Base-by-base conservation (phyloP, 2,329 filamentous ascomycete genomes). In the Fusarium aywerte region DNA sequence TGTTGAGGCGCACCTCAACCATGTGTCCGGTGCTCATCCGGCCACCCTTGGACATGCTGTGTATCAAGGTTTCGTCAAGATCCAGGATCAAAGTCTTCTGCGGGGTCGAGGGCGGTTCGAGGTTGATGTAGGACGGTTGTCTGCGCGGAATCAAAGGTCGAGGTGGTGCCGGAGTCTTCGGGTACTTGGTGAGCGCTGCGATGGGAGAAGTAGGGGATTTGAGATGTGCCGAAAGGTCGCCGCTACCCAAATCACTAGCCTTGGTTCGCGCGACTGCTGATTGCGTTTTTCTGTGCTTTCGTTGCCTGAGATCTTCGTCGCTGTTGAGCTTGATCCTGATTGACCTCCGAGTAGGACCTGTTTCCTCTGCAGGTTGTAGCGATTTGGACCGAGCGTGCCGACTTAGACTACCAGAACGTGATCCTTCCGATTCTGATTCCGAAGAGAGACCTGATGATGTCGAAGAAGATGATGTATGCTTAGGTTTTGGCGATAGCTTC, bases 21-120 rank as follows among this genome's bases (percentile, higher is more conserved):
- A 99, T 99, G 80, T 99, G 96, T 18, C 96, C 96, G 20, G 92
- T 95, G 73, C 92, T 95, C 90, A 97, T 97, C 60, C 95, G 88
- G 52, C 95, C 94, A 29, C 96, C 96, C 77, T 97, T 97, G 62
- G 95, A 94, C 86, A 98, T 93, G 79, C 93, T 97, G 83, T 99
- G 96, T 70, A 99, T 99, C 70, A 99, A 82, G 0, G 96, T 99
- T 80, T 99, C 96, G 79, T 99, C 96, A 18, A 99, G 87, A 77
- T 99, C 96, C 51, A 99, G 85, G 67, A 99, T 94, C 61, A 99
- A 81, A 1, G 96, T 99, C 83, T 99, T 99, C 75, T 96, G 91
- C 62, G 90, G 89, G 43, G 87, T 82, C 70, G 78, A 72, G 58
- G 85, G 76, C 63, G 86, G 80, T 58, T 86, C 83, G 27, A 87